phyloP scores from a whole-genome alignment of 1,284 basidiomycete genomes.

The Melampsora larici-populina region DNA sequence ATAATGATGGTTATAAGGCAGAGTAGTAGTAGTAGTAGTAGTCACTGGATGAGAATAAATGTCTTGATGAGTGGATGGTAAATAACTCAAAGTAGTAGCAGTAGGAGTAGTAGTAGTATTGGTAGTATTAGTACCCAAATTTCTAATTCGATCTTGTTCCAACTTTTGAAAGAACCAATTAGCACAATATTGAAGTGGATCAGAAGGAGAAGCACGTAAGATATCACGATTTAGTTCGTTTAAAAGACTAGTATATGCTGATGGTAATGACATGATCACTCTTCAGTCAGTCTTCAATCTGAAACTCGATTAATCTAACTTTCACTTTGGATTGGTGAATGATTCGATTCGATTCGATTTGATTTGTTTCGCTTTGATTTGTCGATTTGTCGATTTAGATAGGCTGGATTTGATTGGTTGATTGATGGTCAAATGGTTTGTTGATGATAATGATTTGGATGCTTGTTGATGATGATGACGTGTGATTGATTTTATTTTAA shows the following conservation, averaged over 20 bases:
- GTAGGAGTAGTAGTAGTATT: constrained; percentile 45
- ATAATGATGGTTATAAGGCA: too few relatives aligned
- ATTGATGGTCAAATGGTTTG: too few relatives aligned
- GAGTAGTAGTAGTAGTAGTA: constrained; percentile 38
- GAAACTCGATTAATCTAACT: too few relatives aligned
- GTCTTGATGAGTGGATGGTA: background rate
- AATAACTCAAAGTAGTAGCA: background rate
- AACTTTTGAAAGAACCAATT: constrained; percentile 89
- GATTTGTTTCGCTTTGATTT: too few relatives aligned
- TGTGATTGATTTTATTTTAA: too few relatives aligned
- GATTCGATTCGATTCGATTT: too few relatives aligned
- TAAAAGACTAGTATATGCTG: constrained; percentile 59
- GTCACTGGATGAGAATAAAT: background rate
- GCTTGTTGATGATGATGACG: too few relatives aligned
- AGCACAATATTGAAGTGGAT: constrained; percentile 87
- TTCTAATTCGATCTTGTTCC: constrained; percentile 72
- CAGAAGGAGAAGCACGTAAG: constrained; percentile 76
- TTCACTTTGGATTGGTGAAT: too few relatives aligned
- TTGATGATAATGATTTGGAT: too few relatives aligned
- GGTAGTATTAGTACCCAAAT: constrained; percentile 54
- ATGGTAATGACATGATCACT: background rate
- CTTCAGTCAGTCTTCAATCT: too few relatives aligned
- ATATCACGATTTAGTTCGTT: constrained; percentile 82
- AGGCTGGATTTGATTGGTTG: too few relatives aligned
- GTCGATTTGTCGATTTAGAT: too few relatives aligned